Evolutionary conservation across 1,284 basidiomycete genomes (phyloP), one percentile per base, ranked within the genome.

Genomic region (Neonothopanus nambi): DNA sequence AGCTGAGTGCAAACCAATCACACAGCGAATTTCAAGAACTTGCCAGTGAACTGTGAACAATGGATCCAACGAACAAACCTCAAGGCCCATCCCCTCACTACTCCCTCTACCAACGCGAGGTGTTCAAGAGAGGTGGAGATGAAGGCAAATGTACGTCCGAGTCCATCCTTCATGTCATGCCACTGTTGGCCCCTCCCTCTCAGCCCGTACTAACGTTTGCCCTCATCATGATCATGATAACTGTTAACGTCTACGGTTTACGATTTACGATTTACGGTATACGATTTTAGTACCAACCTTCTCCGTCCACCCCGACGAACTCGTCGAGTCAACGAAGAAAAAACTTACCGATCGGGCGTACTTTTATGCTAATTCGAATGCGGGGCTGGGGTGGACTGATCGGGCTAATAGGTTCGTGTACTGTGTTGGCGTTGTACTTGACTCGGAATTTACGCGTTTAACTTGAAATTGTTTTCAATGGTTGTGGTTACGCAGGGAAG

Each of bases 291-390:
- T 72, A 3, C 67, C 70, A 2, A 64, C 54, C 51, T 73, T 73
- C 63, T 74, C 76, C 18, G 73, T 76, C 3, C 76, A 81, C 57
- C 70, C 80, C 0, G 79, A 81, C 12, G 74, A 79, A 58, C 69
- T 84, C 5, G 73, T 72, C 30, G 70, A 74, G 39, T 74, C 77
- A 3, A 77, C 76, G 3, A 78, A 78, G 66, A 72, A 76, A 53
- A 79, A 79, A 52, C 65, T 83, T 24, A 79, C 69, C 43, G 74
- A 80, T 55, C 72, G 79, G 38, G 77, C 73, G 2, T 82, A 79
- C 64, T 77, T 77, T 53, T 82, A 82, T 57, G 80, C 80, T 5
- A 77, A 76, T 64, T 81, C 79, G 4, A 82, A 84, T 58, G 81
- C 81, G 3, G 80, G 81, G 0, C 59, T 82, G 1, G 78, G 77